Conservation (phyloP, 225 moss, liverwort and hornwort species). For the Marchantia polymorpha region DNA sequence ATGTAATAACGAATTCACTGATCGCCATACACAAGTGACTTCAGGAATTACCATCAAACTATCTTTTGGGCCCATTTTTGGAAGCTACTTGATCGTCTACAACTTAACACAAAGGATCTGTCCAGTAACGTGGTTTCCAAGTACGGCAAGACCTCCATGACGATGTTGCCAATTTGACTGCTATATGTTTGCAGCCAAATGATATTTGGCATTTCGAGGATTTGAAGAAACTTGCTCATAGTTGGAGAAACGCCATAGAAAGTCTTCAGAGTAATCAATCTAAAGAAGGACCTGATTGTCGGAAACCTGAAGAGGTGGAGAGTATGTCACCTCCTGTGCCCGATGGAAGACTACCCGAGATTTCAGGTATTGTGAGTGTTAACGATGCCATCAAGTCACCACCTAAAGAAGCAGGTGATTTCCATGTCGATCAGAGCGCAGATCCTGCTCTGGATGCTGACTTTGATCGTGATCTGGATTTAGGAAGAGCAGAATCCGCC, state of each 20-base stretch:
- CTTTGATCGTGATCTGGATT: background rate
- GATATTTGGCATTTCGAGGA: conserved; percentile 47
- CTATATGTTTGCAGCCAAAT: conserved; percentile 36
- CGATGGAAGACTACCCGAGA: background rate
- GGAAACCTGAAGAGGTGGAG: background rate
- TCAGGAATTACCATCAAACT: too few species aligned
- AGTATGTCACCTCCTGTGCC: background rate
- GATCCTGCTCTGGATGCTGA: background rate
- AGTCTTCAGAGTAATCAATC: conserved; percentile 29
- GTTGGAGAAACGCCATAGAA: conserved; percentile 47
- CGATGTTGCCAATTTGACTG: too few species aligned
- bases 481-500: background rate
- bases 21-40: background rate
- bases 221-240: conserved; percentile 34
- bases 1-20: background rate
- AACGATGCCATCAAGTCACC: background rate
- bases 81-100: too few species aligned
- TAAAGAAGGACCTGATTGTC: background rate
- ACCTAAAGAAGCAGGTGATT: background rate
- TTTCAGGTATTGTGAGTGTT: background rate
- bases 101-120: too few species aligned
- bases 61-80: too few species aligned
- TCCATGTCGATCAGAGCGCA: background rate
- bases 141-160: too few species aligned
- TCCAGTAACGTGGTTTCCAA: too few species aligned